Evolutionary conservation across 2,329 filamentous ascomycete genomes (phyloP).

Genomic region (Paecilomyces niveus): DNA sequence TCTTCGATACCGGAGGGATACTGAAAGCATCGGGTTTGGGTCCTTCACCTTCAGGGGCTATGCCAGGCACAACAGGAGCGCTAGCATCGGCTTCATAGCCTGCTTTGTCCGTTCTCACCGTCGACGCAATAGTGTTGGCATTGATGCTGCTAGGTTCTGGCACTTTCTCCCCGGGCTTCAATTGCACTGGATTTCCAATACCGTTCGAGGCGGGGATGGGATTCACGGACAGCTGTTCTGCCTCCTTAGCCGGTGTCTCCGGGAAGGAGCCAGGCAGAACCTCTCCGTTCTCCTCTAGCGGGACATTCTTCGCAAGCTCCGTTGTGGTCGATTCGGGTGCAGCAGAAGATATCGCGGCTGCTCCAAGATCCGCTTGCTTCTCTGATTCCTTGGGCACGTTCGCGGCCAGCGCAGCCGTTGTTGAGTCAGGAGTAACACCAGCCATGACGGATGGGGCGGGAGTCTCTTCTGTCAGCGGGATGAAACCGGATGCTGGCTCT

Average conservation of each 20-base stretch:
- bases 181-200: conserved; percentile 68
- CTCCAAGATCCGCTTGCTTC: conserved; percentile 13
- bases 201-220: conserved; percentile 54
- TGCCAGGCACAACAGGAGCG: conserved; percentile 38
- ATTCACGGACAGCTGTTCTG: conserved; percentile 42
- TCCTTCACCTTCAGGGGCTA: conserved; percentile 35
- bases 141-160: conserved; percentile 60
- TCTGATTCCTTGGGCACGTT: conserved; percentile 23
- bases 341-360: conserved; percentile 56
- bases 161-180: conserved; percentile 73
- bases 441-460: conserved; percentile 37
- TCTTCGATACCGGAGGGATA: conserved; percentile 52
- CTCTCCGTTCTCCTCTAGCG: conserved; percentile 47
- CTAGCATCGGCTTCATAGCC: conserved; percentile 74
- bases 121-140: conserved; percentile 62
- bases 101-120: conserved; percentile 63
- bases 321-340: conserved; percentile 64
- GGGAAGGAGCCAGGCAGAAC: conserved; percentile 62
- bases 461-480: conserved; percentile 5
- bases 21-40: conserved; percentile 35
- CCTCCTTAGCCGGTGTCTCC: conserved; percentile 56
- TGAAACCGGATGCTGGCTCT: conserved; percentile 4
- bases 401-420: conserved; percentile 53
- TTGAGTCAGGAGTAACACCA: conserved; percentile 62
- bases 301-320: conserved; percentile 59